These are phyloP conservation scores for Insectozyma bohioensis DNA, from an alignment of 1,139 yeast species.

Conservation along the genomic window DNA sequence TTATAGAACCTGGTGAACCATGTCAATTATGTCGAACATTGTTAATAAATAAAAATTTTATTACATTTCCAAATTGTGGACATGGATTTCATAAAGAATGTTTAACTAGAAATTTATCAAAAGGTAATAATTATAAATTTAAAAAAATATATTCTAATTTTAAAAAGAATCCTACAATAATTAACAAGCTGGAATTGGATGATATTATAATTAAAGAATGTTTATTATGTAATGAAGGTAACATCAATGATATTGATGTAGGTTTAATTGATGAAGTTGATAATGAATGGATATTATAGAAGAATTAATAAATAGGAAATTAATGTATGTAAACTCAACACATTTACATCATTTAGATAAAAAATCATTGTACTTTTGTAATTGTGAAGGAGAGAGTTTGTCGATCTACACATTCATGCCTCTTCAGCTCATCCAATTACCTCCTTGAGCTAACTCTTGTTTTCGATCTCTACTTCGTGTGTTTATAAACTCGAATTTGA, in stretches of 20 bases:
- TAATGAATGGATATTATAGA: no score
- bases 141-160: conserved; percentile 60
- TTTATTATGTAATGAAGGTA: conserved; percentile 74
- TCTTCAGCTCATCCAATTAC: no score
- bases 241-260: conserved; percentile 71
- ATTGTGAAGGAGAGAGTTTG: no score
- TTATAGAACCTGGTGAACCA: conserved; percentile 81
- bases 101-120: conserved; percentile 56
- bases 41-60: conserved; percentile 69
- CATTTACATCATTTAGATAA: no score
- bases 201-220: conserved; percentile 65
- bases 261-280: no score
- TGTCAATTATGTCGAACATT: conserved; percentile 72
- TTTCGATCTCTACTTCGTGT: no score
- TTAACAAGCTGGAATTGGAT: conserved; percentile 51
- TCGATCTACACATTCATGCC: no score
- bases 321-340: no score
- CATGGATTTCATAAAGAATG: conserved; percentile 93
- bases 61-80: conserved; percentile 80
- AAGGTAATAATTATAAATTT: conserved; percentile 63
- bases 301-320: no score
- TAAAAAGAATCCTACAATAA: conserved; percentile 40
- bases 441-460: no score
- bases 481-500: no score
- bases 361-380: no score